Percentiles rank a stretch among this genome's conserved stretches.
Conservation (phyloP, 495 filamentous ascomycete species). For the Corynascus novoguineensis region DNA sequence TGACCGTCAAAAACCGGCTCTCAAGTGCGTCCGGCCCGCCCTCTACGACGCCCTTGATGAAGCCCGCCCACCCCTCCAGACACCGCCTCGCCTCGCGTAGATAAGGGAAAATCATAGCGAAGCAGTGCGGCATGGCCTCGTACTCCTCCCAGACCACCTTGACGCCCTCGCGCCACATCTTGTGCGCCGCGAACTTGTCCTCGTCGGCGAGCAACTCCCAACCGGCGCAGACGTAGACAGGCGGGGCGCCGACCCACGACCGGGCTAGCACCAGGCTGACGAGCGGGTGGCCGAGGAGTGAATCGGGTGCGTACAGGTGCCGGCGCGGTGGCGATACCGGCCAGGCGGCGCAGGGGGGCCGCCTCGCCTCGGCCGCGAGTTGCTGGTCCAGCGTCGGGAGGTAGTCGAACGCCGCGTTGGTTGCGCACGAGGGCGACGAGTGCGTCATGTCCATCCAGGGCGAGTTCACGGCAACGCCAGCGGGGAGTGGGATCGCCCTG, state of each 20-base stretch:
- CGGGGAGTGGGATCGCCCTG: slow-evolving; percentile 60
- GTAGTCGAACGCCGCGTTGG: slow-evolving; percentile 68
- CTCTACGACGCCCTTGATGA: slow-evolving; percentile 46
- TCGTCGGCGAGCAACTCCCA: slow-evolving; percentile 79
- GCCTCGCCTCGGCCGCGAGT: slow-evolving; percentile 30
- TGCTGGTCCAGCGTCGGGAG: slow-evolving; percentile 47
- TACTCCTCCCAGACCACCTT: slow-evolving; percentile 66
- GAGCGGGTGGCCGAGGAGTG: slow-evolving; percentile 64
- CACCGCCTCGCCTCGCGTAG: slow-evolving; percentile 45
- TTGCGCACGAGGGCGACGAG: slow-evolving; percentile 61
- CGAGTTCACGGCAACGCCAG: slow-evolving; percentile 57
- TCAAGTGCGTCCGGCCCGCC: slow-evolving; percentile 30
- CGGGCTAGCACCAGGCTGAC: slow-evolving; percentile 60
- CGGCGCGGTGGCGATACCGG: slow-evolving; percentile 62
- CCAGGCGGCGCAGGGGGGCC: slow-evolving; percentile 60
- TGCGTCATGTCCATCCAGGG: slow-evolving; percentile 77
- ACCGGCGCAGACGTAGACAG: slow-evolving; percentile 68
- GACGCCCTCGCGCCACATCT: slow-evolving; percentile 56
- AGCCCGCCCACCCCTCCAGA: slow-evolving; percentile 53
- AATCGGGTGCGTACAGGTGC: slow-evolving; percentile 62
- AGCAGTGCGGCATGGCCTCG: slow-evolving; percentile 88
- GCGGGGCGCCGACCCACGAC: slow-evolving; percentile 65
- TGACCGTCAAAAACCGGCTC: slow-evolving; percentile 48
- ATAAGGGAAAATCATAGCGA: slow-evolving; percentile 58
- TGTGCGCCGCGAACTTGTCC: slow-evolving; percentile 54